Conservation (phyloP, 306 rosid species). For the Vicia villosa region DNA sequence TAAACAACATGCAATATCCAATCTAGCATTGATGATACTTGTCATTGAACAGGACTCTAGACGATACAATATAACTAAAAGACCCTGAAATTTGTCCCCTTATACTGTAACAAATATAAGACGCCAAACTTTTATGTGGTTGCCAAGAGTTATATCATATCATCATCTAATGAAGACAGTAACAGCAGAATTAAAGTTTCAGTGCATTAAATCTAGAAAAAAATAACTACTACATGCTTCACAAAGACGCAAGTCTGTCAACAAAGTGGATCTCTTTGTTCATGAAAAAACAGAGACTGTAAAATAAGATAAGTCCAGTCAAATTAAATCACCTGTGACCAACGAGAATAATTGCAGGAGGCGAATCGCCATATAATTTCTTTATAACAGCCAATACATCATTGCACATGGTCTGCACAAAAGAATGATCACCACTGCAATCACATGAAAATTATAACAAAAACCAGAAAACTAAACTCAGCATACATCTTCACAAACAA, state of each 20-base stretch:
- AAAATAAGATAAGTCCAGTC: slow-evolving; percentile 23
- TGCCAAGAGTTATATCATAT: slow-evolving; percentile 25
- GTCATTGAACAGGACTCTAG: slow-evolving; percentile 15
- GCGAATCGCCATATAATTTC: slow-evolving; percentile 74
- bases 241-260: slow-evolving; percentile 18
- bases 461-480: slow-evolving; percentile 6
- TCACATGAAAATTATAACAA: slow-evolving; percentile 31
- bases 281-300: slow-evolving; percentile 11
- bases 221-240: slow-evolving; percentile 17
- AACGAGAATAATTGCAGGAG: slow-evolving; percentile 81
- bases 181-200: slow-evolving; percentile 7
- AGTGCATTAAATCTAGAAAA: slow-evolving; percentile 12
- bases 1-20: slow-evolving; percentile 4
- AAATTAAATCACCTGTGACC: slow-evolving; percentile 75
- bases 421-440: slow-evolving; percentile 19
- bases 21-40: neutral
- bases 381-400: slow-evolving; percentile 80
- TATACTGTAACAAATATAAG: neutral
- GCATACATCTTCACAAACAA: neutral
- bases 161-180: slow-evolving; percentile 10
- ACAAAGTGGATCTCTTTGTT: slow-evolving; percentile 15
- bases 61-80: slow-evolving; percentile 13
- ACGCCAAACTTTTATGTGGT: neutral
- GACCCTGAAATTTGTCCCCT: slow-evolving; percentile 1
- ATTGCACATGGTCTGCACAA: slow-evolving; percentile 90